phyloP scores from a whole-genome alignment of 495 filamentous ascomycete genomes.

The Hypoxylon trugodes region DNA sequence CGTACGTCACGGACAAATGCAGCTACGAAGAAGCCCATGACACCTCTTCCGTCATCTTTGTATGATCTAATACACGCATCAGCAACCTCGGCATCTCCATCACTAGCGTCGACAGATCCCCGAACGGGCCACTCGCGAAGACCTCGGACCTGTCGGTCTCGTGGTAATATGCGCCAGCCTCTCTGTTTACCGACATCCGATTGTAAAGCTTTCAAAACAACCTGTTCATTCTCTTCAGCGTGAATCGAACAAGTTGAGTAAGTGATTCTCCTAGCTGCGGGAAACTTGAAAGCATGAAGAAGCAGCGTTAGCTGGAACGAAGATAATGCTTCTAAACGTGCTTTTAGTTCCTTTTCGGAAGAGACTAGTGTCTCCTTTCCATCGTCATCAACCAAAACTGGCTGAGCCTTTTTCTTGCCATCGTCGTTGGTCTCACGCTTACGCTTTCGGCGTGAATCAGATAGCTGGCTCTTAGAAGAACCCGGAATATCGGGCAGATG shows the following conservation, averaged over 20 bases:
- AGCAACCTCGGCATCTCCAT: constrained; percentile 49
- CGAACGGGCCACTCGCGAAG: constrained; percentile 76
- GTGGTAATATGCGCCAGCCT: constrained; percentile 78
- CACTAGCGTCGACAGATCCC: constrained; percentile 62
- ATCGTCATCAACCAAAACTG: constrained; percentile 59
- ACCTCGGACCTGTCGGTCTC: constrained; percentile 75
- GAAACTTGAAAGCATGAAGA: constrained; percentile 84
- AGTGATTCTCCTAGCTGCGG: constrained; percentile 76
- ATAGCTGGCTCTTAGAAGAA: constrained; percentile 22
- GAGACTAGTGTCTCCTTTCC: constrained; percentile 52
- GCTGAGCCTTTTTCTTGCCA: constrained; percentile 38
- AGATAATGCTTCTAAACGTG: constrained; percentile 74
- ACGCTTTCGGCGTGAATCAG: constrained; percentile 46
- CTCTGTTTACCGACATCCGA: constrained; percentile 69
- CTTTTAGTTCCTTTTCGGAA: constrained; percentile 54
- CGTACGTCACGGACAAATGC: constrained; percentile 48
- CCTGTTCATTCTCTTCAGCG: constrained; percentile 84
- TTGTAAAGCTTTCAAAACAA: constrained; percentile 73
- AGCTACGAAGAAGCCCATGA: constrained; percentile 57
- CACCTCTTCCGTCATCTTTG: constrained; percentile 78
- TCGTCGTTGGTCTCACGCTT: constrained; percentile 48
- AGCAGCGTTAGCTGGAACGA: constrained; percentile 80
- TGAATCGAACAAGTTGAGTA: constrained; percentile 95
- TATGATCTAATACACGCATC: constrained; percentile 84
- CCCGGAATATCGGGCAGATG: constrained; percentile 60